Conservation (phyloP, 345 rosid genomes). For the Combretum micranthum region DNA sequence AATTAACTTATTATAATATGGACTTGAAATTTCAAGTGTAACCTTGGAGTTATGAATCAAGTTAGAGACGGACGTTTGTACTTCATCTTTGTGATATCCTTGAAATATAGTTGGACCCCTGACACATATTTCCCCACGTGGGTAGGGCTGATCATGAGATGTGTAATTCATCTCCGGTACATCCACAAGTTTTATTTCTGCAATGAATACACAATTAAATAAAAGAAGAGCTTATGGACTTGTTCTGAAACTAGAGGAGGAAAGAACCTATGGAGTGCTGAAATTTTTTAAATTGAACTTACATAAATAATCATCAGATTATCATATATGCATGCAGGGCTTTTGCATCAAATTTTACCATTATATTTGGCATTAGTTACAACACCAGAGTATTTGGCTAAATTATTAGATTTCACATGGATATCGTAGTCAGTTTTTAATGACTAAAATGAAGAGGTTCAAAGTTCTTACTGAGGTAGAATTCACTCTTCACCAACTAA, state of each 20-base stretch:
- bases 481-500: no score
- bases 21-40: constrained; percentile 6
- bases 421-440: no score
- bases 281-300: no score
- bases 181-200: constrained; percentile 96
- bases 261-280: neutral
- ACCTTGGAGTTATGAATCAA: constrained; percentile 4
- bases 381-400: no score
- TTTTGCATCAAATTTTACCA: no score
- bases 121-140: constrained; percentile 95
- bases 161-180: constrained; percentile 97
- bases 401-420: no score
- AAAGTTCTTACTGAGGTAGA: no score
- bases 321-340: no score
- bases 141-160: constrained; percentile 75
- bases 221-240: constrained; percentile 1
- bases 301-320: no score
- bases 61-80: constrained; percentile 56
- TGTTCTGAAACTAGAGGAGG: neutral
- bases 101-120: constrained; percentile 83
- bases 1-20: constrained; percentile 9
- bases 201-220: constrained; percentile 9
- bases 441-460: no score
- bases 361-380: no score
- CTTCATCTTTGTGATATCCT: constrained; percentile 91